These are phyloP conservation scores for Monosporascus sp. DNA, from an alignment of 2,329 filamentous ascomycete genomes.

Conservation along the genomic window DNA sequence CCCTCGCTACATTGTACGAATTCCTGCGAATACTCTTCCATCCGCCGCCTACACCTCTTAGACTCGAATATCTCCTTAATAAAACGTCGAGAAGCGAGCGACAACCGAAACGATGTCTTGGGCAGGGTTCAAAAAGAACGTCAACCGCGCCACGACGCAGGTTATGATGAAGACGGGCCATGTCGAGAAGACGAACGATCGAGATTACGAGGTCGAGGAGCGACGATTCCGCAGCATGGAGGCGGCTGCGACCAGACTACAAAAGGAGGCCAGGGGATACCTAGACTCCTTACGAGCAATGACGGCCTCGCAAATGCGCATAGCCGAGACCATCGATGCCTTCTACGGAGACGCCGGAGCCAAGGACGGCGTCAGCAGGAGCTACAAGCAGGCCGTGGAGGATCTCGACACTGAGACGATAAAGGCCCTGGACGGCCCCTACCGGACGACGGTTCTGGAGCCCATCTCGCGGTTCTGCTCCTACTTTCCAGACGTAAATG, in stretches of 20 bases:
- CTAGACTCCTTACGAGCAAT: constrained; percentile 95
- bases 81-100: too few relatives aligned
- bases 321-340: constrained; percentile 97
- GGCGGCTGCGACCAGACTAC: constrained; percentile 81
- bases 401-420: constrained; percentile 97
- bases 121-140: constrained; percentile 86
- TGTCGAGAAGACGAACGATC: constrained; percentile 97
- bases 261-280: constrained; percentile 98
- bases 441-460: constrained; percentile 89
- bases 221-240: constrained; percentile 97
- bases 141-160: constrained; percentile 97
- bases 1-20: too few relatives aligned
- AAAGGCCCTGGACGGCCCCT: constrained; percentile 94
- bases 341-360: constrained; percentile 97
- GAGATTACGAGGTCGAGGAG: constrained; percentile 97
- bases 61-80: background rate
- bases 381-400: constrained; percentile 97
- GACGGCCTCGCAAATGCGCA: constrained; percentile 98
- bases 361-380: constrained; percentile 88
- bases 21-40: background rate
- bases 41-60: constrained; percentile 3
- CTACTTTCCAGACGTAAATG: constrained; percentile 98
- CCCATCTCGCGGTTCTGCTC: constrained; percentile 94
- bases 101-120: background rate
- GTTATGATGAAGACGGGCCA: constrained; percentile 99